Conservation (phyloP, 768 basidiomycete species). For the Suillus subalutaceus region DNA sequence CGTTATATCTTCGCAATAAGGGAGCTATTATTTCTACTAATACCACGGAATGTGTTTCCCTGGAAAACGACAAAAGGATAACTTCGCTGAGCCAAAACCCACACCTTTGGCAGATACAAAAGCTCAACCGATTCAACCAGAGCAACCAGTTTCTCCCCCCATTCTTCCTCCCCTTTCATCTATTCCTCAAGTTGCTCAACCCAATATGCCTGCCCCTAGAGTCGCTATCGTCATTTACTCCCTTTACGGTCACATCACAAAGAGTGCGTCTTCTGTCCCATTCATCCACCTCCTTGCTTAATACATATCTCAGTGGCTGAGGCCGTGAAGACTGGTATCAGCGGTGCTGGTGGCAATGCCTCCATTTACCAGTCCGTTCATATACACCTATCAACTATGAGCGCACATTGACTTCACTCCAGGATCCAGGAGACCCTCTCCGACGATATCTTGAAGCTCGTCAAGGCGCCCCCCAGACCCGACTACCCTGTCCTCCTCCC, state of each 20-base stretch:
- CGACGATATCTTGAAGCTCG: conserved; percentile 63
- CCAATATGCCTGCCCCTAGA: conserved; percentile 32
- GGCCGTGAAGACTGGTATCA: conserved; percentile 43
- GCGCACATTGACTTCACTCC: not conserved
- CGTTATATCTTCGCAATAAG: conserved; percentile 17
- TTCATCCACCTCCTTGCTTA: not conserved
- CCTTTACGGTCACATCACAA: conserved; percentile 52
- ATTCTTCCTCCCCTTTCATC: conserved; percentile 7
- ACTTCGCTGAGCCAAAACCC: conserved; percentile 32
- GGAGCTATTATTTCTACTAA: conserved; percentile 7
- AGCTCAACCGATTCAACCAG: conserved; percentile 11
- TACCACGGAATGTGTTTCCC: conserved; percentile 40
- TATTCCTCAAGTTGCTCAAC: not conserved
- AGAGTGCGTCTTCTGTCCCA: conserved; percentile 35
- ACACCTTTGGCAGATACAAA: conserved; percentile 18
- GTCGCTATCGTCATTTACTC: conserved; percentile 53
- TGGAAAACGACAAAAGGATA: conserved; percentile 38
- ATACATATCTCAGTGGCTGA: conserved; percentile 32
- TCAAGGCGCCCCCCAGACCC: conserved; percentile 74
- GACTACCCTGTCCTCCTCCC: conserved; percentile 53
- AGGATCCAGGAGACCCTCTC: conserved; percentile 86
- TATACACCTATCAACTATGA: not conserved
- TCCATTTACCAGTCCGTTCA: conserved; percentile 49
- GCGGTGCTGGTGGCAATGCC: conserved; percentile 43
- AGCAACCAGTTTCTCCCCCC: conserved; percentile 11